phyloP scores from a whole-genome alignment of 441 rosid species.

The Flueggea neowawraea region DNA sequence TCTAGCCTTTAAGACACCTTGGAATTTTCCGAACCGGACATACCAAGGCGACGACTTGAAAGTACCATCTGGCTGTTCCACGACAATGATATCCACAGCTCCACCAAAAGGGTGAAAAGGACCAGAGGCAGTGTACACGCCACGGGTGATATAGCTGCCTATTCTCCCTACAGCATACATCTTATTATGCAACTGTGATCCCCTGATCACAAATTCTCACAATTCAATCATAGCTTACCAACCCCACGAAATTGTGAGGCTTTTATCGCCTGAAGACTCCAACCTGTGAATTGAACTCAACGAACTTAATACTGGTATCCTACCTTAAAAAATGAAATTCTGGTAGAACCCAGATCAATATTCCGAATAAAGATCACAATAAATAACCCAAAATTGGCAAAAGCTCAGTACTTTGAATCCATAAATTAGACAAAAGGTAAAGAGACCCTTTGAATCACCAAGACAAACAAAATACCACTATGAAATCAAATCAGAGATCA shows the following conservation, averaged over 20 bases:
- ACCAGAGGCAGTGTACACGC: slow-evolving; percentile 80
- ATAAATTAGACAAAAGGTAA: not conserved
- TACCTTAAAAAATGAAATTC: slow-evolving; percentile 11
- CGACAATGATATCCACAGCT: slow-evolving; percentile 94
- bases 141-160: slow-evolving; percentile 82
- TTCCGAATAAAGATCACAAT: slow-evolving; percentile 10
- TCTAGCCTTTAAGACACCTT: slow-evolving; percentile 85
- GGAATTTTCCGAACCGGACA: slow-evolving; percentile 93
- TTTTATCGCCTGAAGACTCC: not conserved
- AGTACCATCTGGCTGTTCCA: slow-evolving; percentile 88
- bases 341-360: not conserved
- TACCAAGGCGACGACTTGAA: slow-evolving; percentile 99
- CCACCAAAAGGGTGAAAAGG: slow-evolving; percentile 99
- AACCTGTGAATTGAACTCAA: slow-evolving; percentile 1
- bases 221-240: slow-evolving; percentile 21
- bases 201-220: slow-evolving; percentile 21
- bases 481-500: too few relatives aligned
- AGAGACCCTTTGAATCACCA: not conserved
- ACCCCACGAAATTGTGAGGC: slow-evolving; percentile 18
- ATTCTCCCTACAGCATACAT: slow-evolving; percentile 90
- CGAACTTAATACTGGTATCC: slow-evolving; percentile 20
- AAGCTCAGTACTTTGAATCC: slow-evolving; percentile 9
- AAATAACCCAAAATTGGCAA: not conserved
- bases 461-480: too few relatives aligned
- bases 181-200: slow-evolving; percentile 12